A percentile compares a stretch with the other conserved stretches of the same genome.
Conservation (phyloP, 805 yeast species). For the Scheffersomyces stipitis region DNA sequence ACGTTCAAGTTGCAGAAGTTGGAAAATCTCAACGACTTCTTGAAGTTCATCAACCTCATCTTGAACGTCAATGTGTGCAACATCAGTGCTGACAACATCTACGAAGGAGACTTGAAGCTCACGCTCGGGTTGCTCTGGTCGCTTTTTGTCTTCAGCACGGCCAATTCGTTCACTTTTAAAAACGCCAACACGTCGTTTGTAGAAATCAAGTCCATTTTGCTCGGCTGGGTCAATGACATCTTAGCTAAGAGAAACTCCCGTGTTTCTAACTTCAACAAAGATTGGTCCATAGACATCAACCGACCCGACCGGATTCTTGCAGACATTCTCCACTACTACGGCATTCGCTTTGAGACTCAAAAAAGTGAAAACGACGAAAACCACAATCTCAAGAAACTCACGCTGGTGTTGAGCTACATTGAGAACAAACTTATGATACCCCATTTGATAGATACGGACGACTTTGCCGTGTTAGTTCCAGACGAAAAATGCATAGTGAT, state of each 20-base stretch:
- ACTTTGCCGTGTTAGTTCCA: conserved; percentile 47
- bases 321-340: conserved; percentile 31
- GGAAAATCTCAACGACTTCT: conserved; percentile 45
- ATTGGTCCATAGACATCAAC: conserved; percentile 53
- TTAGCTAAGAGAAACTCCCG: conserved; percentile 13
- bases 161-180: conserved; percentile 17
- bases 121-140: conserved; percentile 52
- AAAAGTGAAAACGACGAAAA: too few species aligned
- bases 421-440: conserved; percentile 49
- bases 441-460: conserved; percentile 53
- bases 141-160: conserved; percentile 41
- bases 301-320: conserved; percentile 49
- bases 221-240: conserved; percentile 53
- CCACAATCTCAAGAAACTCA: conserved; percentile 12
- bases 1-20: conserved; percentile 43
- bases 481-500: conserved; percentile 63
- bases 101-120: conserved; percentile 48
- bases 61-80: conserved; percentile 41
- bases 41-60: conserved; percentile 41
- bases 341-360: neutral
- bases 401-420: conserved; percentile 41
- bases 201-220: conserved; percentile 31
- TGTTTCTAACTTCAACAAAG: conserved; percentile 50
- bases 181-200: conserved; percentile 23
- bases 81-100: conserved; percentile 50